phyloP scores from a whole-genome alignment of 805 yeast species.

The Helenozyma rhizophorensis region DNA sequence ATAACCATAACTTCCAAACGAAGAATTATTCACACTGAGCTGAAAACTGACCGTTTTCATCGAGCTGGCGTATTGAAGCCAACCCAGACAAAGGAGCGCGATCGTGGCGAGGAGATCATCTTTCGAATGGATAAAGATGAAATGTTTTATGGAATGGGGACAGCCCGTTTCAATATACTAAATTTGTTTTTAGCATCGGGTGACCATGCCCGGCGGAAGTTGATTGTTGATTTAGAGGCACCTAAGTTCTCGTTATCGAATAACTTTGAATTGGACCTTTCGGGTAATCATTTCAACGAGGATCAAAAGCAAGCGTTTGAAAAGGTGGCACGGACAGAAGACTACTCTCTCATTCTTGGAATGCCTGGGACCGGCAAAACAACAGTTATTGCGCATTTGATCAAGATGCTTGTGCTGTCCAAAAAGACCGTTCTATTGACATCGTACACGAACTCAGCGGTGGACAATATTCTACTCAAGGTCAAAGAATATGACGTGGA shows the following conservation, averaged over 20 bases:
- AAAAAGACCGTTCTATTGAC: conserved; percentile 72
- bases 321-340: conserved; percentile 58
- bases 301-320: conserved; percentile 74
- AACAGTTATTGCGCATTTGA: conserved; percentile 77
- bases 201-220: conserved; percentile 39
- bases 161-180: conserved; percentile 72
- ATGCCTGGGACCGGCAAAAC: conserved; percentile 99
- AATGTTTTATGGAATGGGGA: conserved; percentile 65
- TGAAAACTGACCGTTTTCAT: conserved; percentile 38
- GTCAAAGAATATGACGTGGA: conserved; percentile 36
- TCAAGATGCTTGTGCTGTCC: conserved; percentile 52
- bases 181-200: conserved; percentile 57
- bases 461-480: conserved; percentile 84
- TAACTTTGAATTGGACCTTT: conserved; percentile 15
- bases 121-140: conserved; percentile 82
- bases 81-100: conserved; percentile 5
- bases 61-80: conserved; percentile 14
- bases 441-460: conserved; percentile 93
- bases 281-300: conserved; percentile 43
- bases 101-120: conserved; percentile 4
- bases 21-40: conserved; percentile 43
- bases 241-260: conserved; percentile 39
- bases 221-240: conserved; percentile 49
- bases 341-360: conserved; percentile 80
- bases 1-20: conserved; percentile 52